Base-by-base conservation (phyloP, 2,329 filamentous ascomycete species). In the Diplodia corticola region DNA sequence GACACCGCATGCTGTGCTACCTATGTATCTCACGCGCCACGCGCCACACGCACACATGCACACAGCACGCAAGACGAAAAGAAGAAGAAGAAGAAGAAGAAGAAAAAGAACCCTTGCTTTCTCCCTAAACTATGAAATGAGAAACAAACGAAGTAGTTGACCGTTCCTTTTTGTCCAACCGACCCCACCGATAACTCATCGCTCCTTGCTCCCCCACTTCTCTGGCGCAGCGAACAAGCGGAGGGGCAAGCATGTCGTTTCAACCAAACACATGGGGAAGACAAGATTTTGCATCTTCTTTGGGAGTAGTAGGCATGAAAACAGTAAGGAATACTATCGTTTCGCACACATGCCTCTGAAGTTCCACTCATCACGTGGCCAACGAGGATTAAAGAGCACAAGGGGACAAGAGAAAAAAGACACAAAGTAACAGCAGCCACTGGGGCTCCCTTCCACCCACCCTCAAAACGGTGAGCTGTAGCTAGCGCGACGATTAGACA, bases 361-460 rank as follows among this genome's bases (percentile, higher is more conserved):
- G 20, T 44, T 44, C 40, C 40, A 44, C 40, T 44, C 40, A 44
- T 44, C 40, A 20, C 40, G 40, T 44, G 40, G 35, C 40, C 40
- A 44, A 20, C 17, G 40, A 44, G 50, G 50, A 13, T 33, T 33
- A 33, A 33, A 26, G 20, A 50, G 28, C 26, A 53, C 26, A 33
- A 28, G 50, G 40, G 40, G 7, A 44, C 40, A 53, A n/a, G 28
- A 53, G 50, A 53, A 28, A 22, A 50, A 53, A 15, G 20, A 50
- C 12, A 50, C 33, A 28, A 53, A 53, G 26, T n/a, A 33, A 53
- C 50, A 53, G 50, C 50, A 28, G 50, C 50, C 50, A 53, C 50
- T 17, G 26, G 24, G 28, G 24, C 48, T 50, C 48, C 24, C 20
- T 50, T 50, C 48, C 48, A 28, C 28, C 28, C 26, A 15, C 24